These are phyloP conservation scores for Pleurotus djamor DNA, from an alignment of 768 basidiomycete species.

Conservation along the genomic window DNA sequence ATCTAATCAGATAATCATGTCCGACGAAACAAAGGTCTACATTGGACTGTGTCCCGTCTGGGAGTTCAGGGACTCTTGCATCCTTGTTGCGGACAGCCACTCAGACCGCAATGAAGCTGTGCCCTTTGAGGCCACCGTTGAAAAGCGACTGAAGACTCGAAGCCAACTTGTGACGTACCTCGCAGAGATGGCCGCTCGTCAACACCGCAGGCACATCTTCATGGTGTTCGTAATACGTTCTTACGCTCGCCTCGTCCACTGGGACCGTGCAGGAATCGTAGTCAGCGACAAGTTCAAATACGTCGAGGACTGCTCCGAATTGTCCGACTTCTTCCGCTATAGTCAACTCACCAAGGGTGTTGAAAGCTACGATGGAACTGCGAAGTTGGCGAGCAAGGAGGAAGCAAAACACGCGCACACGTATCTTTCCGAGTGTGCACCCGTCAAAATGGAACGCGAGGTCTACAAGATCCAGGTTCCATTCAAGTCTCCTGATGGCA, in stretches of 20 bases:
- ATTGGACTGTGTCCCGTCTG: not conserved
- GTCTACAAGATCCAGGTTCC: not conserved
- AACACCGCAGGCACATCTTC: conserved; percentile 24
- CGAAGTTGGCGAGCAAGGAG: not conserved
- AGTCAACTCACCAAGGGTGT: not conserved
- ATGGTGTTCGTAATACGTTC: conserved; percentile 20
- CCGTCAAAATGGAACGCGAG: not conserved
- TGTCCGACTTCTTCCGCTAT: conserved; percentile 23
- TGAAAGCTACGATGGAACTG: not conserved
- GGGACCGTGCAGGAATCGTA: conserved; percentile 28
- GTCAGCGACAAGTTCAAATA: conserved; percentile 24
- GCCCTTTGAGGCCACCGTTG: not conserved
- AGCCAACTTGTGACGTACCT: conserved; percentile 21
- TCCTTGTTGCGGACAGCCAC: not conserved
- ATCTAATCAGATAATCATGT: not conserved
- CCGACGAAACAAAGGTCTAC: not conserved
- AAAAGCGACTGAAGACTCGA: conserved; percentile 3
- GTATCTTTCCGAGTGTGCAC: not conserved
- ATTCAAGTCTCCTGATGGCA: not conserved
- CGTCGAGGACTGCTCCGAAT: not conserved
- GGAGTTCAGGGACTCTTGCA: not conserved
- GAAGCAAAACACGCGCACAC: not conserved
- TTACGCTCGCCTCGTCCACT: conserved; percentile 23
- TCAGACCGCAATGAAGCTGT: not conserved
- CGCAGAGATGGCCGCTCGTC: conserved; percentile 16